phyloP scores from a whole-genome alignment of 2,329 filamentous ascomycete species.

The Westerdykella ornata region DNA sequence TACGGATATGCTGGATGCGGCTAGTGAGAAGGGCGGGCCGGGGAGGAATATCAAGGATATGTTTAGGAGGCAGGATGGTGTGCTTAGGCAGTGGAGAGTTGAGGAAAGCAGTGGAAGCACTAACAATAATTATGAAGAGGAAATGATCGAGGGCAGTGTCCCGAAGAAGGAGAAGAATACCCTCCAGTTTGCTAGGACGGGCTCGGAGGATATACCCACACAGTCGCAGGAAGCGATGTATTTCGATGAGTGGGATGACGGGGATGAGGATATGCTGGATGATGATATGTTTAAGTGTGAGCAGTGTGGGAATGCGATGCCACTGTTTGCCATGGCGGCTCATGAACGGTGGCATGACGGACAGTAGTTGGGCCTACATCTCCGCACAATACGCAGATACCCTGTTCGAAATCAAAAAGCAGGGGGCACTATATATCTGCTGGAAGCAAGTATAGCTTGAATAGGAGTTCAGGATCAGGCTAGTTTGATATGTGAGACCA shows the following conservation, averaged over 20 bases:
- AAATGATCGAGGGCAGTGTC: background rate
- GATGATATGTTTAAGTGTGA: conserved; percentile 38
- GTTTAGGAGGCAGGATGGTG: conserved; percentile 69
- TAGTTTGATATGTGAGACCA: too few species aligned
- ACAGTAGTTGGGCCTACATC: background rate
- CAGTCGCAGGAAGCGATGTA: conserved; percentile 17
- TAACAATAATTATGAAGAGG: conserved; percentile 14
- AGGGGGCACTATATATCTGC: background rate
- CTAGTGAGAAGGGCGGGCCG: conserved; percentile 39
- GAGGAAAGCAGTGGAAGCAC: conserved; percentile 41
- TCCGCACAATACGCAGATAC: background rate
- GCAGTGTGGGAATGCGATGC: conserved; percentile 50
- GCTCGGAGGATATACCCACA: conserved; percentile 31
- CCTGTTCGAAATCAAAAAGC: background rate
- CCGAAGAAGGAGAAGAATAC: background rate
- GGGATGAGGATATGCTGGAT: conserved; percentile 29
- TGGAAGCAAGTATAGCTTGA: background rate
- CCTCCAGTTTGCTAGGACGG: conserved; percentile 7
- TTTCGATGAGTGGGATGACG: conserved; percentile 23
- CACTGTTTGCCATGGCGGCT: conserved; percentile 53
- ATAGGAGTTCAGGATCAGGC: background rate
- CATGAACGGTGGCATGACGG: conserved; percentile 49
- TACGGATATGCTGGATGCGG: conserved; percentile 64
- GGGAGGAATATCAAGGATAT: conserved; percentile 75
- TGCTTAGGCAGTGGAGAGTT: conserved; percentile 60